Percentiles rank a stretch among this genome's conserved stretches.
Evolutionary conservation across 352 stramenopile genomes (phyloP).

Genomic region (Globisporangium emineosum): DNA sequence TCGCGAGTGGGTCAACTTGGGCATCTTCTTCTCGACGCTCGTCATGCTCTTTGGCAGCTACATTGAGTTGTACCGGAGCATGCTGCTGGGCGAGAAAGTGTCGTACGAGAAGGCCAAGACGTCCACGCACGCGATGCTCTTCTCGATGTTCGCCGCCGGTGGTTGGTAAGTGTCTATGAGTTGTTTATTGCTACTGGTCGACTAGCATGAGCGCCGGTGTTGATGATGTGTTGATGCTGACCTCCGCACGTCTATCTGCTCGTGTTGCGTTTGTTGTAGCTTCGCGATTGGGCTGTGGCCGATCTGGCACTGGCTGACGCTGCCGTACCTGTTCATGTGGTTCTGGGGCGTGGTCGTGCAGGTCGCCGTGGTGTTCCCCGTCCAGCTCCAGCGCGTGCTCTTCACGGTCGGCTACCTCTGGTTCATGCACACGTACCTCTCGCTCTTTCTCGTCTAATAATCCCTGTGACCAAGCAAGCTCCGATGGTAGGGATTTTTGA

Average conservation of each 20-base stretch:
- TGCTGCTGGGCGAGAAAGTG: slow-evolving; percentile 56
- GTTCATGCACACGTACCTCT: slow-evolving; percentile 78
- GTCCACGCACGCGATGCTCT: slow-evolving; percentile 66
- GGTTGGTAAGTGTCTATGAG: slow-evolving; percentile 34
- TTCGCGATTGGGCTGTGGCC: slow-evolving; percentile 74
- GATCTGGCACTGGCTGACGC: slow-evolving; percentile 69
- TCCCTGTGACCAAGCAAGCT: neutral
- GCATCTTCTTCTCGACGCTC: slow-evolving; percentile 47
- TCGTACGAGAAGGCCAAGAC: slow-evolving; percentile 58
- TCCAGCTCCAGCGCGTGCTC: slow-evolving; percentile 56
- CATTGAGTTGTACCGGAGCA: slow-evolving; percentile 68
- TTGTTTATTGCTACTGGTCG: slow-evolving; percentile 3
- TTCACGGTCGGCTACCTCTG: slow-evolving; percentile 58
- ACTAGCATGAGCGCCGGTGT: too few species aligned
- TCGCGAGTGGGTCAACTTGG: slow-evolving; percentile 49
- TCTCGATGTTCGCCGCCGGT: slow-evolving; percentile 51
- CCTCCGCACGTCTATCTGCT: neutral
- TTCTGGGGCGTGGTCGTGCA: slow-evolving; percentile 79
- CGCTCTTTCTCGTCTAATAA: slow-evolving; percentile 33
- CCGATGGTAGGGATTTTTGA: neutral
- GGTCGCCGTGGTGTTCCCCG: slow-evolving; percentile 57
- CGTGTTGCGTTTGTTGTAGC: slow-evolving; percentile 24
- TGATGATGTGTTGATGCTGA: too few species aligned
- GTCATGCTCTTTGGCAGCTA: slow-evolving; percentile 60
- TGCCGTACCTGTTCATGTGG: slow-evolving; percentile 81